Evolutionary conservation across 2,329 filamentous ascomycete genomes (phyloP).

Genomic region (Sporothrix euskadiensis): DNA sequence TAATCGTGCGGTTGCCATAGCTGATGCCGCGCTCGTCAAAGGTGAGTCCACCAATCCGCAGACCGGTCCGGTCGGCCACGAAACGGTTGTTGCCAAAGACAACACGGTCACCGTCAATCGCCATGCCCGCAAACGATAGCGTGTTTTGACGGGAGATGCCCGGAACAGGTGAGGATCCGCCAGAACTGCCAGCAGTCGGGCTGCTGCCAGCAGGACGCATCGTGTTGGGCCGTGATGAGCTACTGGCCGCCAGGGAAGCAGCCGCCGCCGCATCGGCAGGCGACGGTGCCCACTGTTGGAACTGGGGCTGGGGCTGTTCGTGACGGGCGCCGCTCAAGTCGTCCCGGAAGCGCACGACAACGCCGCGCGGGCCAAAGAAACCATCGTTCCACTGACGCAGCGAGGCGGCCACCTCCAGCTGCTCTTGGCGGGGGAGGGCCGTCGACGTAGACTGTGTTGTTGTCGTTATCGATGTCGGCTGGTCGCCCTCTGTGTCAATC

Average conservation of each 20-base stretch:
- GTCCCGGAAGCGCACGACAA: constrained; percentile 45
- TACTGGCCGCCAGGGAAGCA: neutral
- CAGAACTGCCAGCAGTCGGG: neutral
- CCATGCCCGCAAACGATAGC: constrained; percentile 42
- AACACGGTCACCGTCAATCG: constrained; percentile 47
- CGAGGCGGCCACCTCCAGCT: constrained; percentile 42
- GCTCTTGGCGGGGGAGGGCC: constrained; percentile 28
- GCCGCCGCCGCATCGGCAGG: neutral
- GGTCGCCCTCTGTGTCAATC: constrained; percentile 6
- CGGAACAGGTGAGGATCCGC: neutral
- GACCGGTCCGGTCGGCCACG: constrained; percentile 47
- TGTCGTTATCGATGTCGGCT: neutral
- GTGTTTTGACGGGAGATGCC: neutral
- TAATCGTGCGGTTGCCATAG: constrained; percentile 35
- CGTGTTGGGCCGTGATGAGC: neutral
- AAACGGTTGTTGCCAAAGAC: constrained; percentile 47
- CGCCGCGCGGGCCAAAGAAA: constrained; percentile 55
- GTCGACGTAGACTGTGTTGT: constrained; percentile 34
- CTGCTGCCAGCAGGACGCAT: neutral
- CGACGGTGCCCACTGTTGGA: neutral
- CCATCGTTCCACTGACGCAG: constrained; percentile 58
- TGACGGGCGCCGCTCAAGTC: constrained; percentile 29
- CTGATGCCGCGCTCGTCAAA: constrained; percentile 42
- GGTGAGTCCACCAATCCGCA: constrained; percentile 49
- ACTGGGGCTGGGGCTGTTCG: neutral